Evolutionary conservation across 768 basidiomycete genomes (phyloP).

Genomic region (Suillus subluteus): DNA sequence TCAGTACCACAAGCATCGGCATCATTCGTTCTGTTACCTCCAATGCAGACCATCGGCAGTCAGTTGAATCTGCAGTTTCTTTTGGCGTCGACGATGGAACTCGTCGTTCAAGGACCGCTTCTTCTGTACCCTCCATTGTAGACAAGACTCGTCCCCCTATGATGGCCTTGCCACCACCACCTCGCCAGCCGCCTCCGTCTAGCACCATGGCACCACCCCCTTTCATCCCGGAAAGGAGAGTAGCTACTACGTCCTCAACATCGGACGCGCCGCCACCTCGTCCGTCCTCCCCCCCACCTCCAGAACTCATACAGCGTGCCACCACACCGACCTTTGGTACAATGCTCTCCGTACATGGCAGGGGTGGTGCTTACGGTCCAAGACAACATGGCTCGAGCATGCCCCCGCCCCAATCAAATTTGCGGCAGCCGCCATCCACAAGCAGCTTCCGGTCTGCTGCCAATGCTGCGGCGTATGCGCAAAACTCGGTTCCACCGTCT

Average conservation of each 20-base stretch:
- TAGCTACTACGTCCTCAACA: constrained; percentile 45
- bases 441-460: constrained; percentile 83
- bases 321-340: constrained; percentile 82
- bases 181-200: constrained; percentile 72
- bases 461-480: constrained; percentile 58
- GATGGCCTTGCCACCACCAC: constrained; percentile 83
- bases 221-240: constrained; percentile 73
- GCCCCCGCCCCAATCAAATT: constrained; percentile 66
- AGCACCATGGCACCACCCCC: constrained; percentile 74
- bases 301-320: constrained; percentile 90
- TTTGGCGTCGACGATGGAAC: constrained; percentile 49
- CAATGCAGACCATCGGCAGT: constrained; percentile 64
- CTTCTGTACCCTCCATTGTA: constrained; percentile 54
- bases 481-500: constrained; percentile 44
- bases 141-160: constrained; percentile 86
- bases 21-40: constrained; percentile 52
- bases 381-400: constrained; percentile 76
- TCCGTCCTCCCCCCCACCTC: constrained; percentile 90
- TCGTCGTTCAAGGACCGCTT: constrained; percentile 64
- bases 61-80: constrained; percentile 72
- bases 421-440: constrained; percentile 77
- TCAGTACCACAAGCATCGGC: constrained; percentile 42
- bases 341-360: constrained; percentile 58
- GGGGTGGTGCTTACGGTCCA: constrained; percentile 44
- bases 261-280: constrained; percentile 77